Base-by-base conservation (phyloP, 495 filamentous ascomycete genomes). In the Apodospora peruviana region DNA sequence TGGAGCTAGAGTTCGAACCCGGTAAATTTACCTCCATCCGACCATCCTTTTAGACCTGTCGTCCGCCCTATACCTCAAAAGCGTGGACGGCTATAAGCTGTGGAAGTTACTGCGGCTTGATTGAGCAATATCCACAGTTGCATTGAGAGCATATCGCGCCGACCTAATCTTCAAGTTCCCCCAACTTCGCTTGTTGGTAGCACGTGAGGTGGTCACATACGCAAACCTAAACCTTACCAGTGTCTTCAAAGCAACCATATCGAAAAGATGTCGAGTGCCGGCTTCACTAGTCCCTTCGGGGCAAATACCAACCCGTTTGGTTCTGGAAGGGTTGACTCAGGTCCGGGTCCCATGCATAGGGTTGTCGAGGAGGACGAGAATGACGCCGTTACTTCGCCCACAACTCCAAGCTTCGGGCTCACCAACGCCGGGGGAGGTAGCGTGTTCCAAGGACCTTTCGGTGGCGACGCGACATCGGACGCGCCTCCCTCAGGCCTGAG, bases 361-460 rank as follows among this genome's bases (percentile, higher is more conserved):
- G 69, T 82, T 20, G 68, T 74, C n/a, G 78, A 79, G 51, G 79
- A 83, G 50, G 78, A 81, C n/a, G 78, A 81, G 61, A 74, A 70
- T 47, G 79, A 82, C 45, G 68, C 66, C 37, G 58, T 81, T 36
- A 75, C 75, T 39, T 82, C 78, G 11, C 78, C 79, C 16, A 80
- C 77, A 37, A 74, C 76, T 20, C 71, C 72, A 20, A 72, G 62
- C 47, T 80, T 80, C 53, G 64, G 62, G 14, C 27, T 7, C 7
- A 14, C 7, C 27, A 7, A 7, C 7, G 45, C 50, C 10, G 45
- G 54, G 35, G 43, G 59, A 23, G 53, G 52, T 25, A 53, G 60
- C 47, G 17, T 53, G 19, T 74, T 77, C 40, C 61, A 68, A 35
- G 62, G 55, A 12, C 59, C 70, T 5, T 81, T 81, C 55, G 73